Evolutionary conservation across 345 rosid genomes (phyloP), one percentile per base, ranked within the genome.

Genomic region (Mangifera indica): DNA sequence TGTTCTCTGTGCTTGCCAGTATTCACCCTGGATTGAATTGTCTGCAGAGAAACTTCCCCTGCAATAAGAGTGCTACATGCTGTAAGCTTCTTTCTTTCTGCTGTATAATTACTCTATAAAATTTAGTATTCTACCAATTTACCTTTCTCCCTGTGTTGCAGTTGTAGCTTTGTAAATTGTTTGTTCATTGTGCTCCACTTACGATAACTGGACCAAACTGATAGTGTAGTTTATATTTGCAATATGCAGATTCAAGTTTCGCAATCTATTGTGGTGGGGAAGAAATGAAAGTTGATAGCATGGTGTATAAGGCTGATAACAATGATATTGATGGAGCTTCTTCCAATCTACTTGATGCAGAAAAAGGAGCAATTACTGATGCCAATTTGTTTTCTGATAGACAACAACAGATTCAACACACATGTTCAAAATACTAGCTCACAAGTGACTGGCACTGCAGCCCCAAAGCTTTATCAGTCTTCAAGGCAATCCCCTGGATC

Each of bases 361-460:
- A n/a, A n/a, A n/a, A n/a, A n/a, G n/a, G n/a, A n/a, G n/a, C n/a
- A n/a, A n/a, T n/a, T n/a, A n/a, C n/a, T 78, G 82, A 74, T 67
- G 86, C 77, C 21, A 90, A 88, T 21, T 68, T 81, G 25, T 86
- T 67, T 72, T 68, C 76, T 55, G 88, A 83, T 15, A 75, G 82
- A 11, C 42, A 81, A n/a, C n/a, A n/a, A n/a, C n/a, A n/a, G n/a
- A 67, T 70, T 80, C 72, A 69, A 21, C 44, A 60, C 1, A 1
- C 81, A 81, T 62, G 24, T 37, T 57, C 76, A 34, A 56, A 57
- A 25, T 69, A 71, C 81, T 14, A 15, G 32, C 14, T 25, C 66
- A 29, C 78, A 60, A 73, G 81, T 86, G 25, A 65, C 67, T 49
- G 72, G 67, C 73, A 85, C 88, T 52, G 67, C 68, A 51, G 79